Conservation (phyloP, 371 early-diverging fungal species). For the Lichtheimia ramosa region DNA sequence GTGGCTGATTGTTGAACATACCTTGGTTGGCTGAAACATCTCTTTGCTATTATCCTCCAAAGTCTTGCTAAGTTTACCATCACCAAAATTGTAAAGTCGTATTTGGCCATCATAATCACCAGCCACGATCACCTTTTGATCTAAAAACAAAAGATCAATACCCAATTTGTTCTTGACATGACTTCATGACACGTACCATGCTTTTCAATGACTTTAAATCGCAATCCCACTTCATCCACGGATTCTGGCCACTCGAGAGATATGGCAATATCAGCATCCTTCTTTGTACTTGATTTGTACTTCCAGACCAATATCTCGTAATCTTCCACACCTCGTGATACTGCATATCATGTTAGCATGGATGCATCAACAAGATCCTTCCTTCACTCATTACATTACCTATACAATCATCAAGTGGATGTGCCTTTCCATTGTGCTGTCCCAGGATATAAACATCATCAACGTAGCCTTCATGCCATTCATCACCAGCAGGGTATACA, state of each 20-base stretch:
- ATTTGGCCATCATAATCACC: constrained; percentile 49
- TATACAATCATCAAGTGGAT: constrained; percentile 17
- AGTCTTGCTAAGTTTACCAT: constrained; percentile 27
- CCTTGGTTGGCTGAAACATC: constrained; percentile 24
- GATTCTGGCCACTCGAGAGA: constrained; percentile 43
- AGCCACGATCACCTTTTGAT: constrained; percentile 31
- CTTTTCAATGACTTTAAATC: constrained; percentile 38
- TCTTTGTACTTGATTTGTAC: constrained; percentile 29
- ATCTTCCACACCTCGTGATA: constrained; percentile 43
- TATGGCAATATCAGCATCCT: constrained; percentile 34
- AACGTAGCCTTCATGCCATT: constrained; percentile 62
- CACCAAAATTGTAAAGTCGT: constrained; percentile 36
- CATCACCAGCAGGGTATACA: constrained; percentile 49
- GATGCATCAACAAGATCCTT: background rate
- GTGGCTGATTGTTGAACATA: constrained; percentile 6
- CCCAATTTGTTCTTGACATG: background rate
- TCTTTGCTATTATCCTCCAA: constrained; percentile 36
- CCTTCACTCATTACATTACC: constrained; percentile 8
- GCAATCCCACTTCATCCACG: constrained; percentile 22
- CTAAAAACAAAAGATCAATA: constrained; percentile 1
- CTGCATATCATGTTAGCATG: constrained; percentile 6
- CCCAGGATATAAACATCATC: constrained; percentile 51
- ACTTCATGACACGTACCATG: constrained; percentile 13
- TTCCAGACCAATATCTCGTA: constrained; percentile 43
- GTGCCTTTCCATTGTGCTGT: constrained; percentile 16